These are phyloP conservation scores for Persicaria maculosa DNA, from an alignment of 148 eudicot species.

Conservation along the genomic window DNA sequence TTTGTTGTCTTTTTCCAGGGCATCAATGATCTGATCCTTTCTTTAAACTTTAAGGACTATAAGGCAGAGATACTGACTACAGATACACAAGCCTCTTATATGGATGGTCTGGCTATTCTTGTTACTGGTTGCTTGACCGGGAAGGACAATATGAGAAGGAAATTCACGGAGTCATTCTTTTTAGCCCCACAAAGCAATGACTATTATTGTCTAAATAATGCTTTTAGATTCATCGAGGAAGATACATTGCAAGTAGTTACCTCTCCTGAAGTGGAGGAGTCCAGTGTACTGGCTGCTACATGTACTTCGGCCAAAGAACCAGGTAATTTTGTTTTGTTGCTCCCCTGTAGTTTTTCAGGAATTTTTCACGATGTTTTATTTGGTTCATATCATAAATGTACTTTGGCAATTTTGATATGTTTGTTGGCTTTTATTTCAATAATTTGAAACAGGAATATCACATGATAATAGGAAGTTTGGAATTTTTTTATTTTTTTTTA, in stretches of 20 bases:
- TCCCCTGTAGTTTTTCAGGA: too few species aligned
- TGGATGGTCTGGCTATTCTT: slow-evolving; percentile 56
- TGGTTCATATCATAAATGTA: too few species aligned
- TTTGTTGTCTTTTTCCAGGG: slow-evolving; percentile 32
- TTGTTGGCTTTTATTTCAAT: too few species aligned
- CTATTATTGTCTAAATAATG: slow-evolving; percentile 60
- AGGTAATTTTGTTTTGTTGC: slow-evolving; percentile 22
- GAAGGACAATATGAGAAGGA: slow-evolving; percentile 42
- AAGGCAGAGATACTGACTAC: slow-evolving; percentile 72
- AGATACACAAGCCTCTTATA: slow-evolving; percentile 63
- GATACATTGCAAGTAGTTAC: slow-evolving; percentile 5
- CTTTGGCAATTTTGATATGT: too few species aligned
- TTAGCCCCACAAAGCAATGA: slow-evolving; percentile 77
- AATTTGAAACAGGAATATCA: too few species aligned
- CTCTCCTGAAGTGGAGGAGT: slow-evolving; percentile 17
- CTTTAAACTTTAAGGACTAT: slow-evolving; percentile 51
- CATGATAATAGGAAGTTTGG: too few species aligned
- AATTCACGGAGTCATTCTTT: slow-evolving; percentile 63
- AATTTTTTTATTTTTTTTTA: too few species aligned
- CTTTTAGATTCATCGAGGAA: slow-evolving; percentile 50
- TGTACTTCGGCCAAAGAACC: slow-evolving; percentile 16
- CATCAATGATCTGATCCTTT: slow-evolving; percentile 59
- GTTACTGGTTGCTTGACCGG: slow-evolving; percentile 76
- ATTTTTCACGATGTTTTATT: too few species aligned
- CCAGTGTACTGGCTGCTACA: slow-evolving; percentile 12